Evolutionary conservation across 768 basidiomycete species (phyloP), one percentile per base, ranked within the genome.

Genomic region (Tulasnella sp.): DNA sequence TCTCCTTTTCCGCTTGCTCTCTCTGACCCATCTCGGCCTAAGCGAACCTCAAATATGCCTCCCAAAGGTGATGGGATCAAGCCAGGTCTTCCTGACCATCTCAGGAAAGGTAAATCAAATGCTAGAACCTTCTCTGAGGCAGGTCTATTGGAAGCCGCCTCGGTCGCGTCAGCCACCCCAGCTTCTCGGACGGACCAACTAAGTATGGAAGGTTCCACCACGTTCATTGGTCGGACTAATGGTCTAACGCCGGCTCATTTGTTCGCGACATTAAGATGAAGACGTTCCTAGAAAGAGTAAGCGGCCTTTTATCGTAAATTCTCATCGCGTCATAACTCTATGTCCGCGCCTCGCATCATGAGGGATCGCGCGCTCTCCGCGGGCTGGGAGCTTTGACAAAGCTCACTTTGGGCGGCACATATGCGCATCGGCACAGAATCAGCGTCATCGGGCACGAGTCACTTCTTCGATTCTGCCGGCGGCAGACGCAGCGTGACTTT

Each of bases 301-400:
- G 62, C 27, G 31, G 62, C 16, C 34, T 68, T 68, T 31, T 36
- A 34, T 68, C 12, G 31, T 68, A 34, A 68, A 68, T 68, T 27
- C 62, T 14, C 27, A 16, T 68, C 62, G 6, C 14, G 62, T 18
- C 62, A 68, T 9, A 18, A 34, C 31, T 68, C 31, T 27, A 34
- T 27, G 62, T 68, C 62, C 27, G 52, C n/a, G 62, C 62, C 62
- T 68, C 62, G 6, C 62, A 68, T 68, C 34, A 36, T 27, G 31
- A 68, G 62, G 62, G 62, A 68, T 68, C 62, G 62, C 62, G 62
- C 62, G 62, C 62, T 68, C 62, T 27, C 62, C 62, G 27, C 62
- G 62, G 16, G 62, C 62, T 68, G 34, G 31, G 62, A 68, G 62
- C 62, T 68, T 44, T 36, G 62, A 6, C 62, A 68, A 52, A 68